A percentile compares a stretch with the other conserved stretches of the same genome.
These are phyloP conservation scores for Colletotrichum sp. DNA, from an alignment of 2,329 filamentous ascomycete species.

Conservation along the genomic window DNA sequence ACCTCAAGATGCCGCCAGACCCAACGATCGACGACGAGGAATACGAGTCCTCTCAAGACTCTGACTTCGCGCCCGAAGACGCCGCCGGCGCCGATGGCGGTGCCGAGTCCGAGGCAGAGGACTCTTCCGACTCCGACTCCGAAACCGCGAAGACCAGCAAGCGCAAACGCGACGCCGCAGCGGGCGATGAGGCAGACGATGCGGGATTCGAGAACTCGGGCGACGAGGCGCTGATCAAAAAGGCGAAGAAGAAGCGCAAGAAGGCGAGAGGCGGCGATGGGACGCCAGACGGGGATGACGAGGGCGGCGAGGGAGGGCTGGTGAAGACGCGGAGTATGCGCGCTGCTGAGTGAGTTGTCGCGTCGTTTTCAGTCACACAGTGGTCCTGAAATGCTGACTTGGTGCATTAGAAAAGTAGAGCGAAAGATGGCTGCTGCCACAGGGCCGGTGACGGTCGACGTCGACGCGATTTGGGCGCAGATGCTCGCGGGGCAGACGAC, in stretches of 20 bases:
- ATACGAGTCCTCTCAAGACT: conserved; percentile 75
- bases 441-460: conserved; percentile 71
- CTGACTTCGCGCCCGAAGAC: conserved; percentile 71
- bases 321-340: conserved; percentile 77
- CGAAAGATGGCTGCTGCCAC: conserved; percentile 54
- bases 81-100: conserved; percentile 46
- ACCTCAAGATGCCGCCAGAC: conserved; percentile 47
- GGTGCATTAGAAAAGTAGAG: conserved; percentile 56
- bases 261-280: conserved; percentile 38
- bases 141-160: conserved; percentile 30
- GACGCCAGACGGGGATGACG: conserved; percentile 52
- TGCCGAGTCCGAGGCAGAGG: conserved; percentile 54
- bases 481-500: conserved; percentile 56
- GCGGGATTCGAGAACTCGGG: conserved; percentile 70
- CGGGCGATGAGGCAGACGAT: conserved; percentile 41
- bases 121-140: conserved; percentile 45
- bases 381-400: background rate
- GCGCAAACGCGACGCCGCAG: conserved; percentile 33
- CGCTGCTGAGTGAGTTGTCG: conserved; percentile 61
- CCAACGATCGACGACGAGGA: conserved; percentile 48
- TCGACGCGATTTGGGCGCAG: conserved; percentile 72
- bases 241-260: conserved; percentile 58
- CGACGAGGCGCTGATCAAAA: conserved; percentile 73
- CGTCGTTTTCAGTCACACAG: background rate
- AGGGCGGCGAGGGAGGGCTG: conserved; percentile 64